Base-by-base conservation (phyloP, 2,329 filamentous ascomycete species). In the Cadophora malorum region DNA sequence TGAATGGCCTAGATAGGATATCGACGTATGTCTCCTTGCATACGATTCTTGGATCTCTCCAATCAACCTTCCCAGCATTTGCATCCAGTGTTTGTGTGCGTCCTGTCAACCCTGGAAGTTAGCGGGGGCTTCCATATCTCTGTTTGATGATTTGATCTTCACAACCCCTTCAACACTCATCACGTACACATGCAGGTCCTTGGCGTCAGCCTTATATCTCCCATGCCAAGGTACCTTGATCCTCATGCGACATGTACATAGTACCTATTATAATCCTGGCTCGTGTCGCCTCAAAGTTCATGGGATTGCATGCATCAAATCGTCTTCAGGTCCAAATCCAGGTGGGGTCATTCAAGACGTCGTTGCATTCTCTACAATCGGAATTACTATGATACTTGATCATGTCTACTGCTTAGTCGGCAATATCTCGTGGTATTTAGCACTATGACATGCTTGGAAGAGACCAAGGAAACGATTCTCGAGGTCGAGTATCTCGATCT, bases 151-250 rank as follows among this genome's bases (percentile, higher is more conserved):
- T 41, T 4, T 41, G 12, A 33, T 38, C 56, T 28, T 59, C 14
- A 38, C 16, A 28, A 25, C 12, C 35, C 56, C 56, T 12, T 41
- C 35, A 7, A 45, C 35, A 41, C 21, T 59, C 56, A 59, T 45
- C 56, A 45, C 56, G 41, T 16, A 25, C 21, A 41, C 35, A 59
- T 59, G 33, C 56, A 45, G 56, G 21, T 59, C 56, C 56, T 59
- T 59, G 21, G 33, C 21, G 33, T 59, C 56, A 41, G 56, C 56
- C 56, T 41, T 59, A 59, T 59, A 19, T 59, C 33, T 9, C 33
- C 21, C 52, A 33, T 55, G 52, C 14, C 25, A 33, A 55, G 41
- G 35, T 35, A 16, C 33, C 35, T 59, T 25, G 35, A 25, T 28
- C 56, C n/a, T 41, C 7, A 28, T 59, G 6, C 21, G 12, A 28